Base-by-base conservation (phyloP, 192 early-diverging fungal genomes). In the Martensiomyces pterosporus region DNA sequence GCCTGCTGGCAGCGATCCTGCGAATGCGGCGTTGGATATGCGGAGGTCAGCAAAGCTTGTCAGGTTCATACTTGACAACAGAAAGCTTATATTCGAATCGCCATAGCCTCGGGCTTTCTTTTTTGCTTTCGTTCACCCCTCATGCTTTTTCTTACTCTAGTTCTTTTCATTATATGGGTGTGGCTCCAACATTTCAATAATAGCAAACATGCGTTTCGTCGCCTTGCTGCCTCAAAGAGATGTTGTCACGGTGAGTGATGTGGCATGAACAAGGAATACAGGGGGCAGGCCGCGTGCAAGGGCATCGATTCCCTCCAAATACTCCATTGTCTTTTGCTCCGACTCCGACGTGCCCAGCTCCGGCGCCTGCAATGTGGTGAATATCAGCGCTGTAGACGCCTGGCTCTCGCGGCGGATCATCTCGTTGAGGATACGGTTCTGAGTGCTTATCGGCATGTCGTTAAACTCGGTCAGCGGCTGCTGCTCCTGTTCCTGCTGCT, bases 201-300 rank as follows among this genome's bases (percentile, higher is more conserved):
- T 10, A 10, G 33, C 9, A 35, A 35, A 10, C 9, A 35, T 35
- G 33, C 33, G n/a, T n/a, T n/a, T n/a, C n/a, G n/a, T n/a, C n/a
- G n/a, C n/a, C n/a, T n/a, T n/a, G n/a, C n/a, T n/a, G n/a, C n/a
- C n/a, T 9, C 66, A 82, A 25, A 84, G 52, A 2, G 82, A 71
- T 45, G 80, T 84, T 13, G 82, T 84, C 4, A 84, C 79, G 0
- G 82, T 84, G 37, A 84, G 57, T 12, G 79, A 80, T 38, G 79
- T 79, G 17, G 82, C 79, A 49, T 84, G 79, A n/a, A 85, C 76
- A 24, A 85, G 55, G 61, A 85, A 64, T n/a, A 78, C 75, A 2
- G 80, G 82, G 14, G 78, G 78, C 41, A 80, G 42, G 1, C 57
- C 67, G 9, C 43, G 57, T 0, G 64, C 75, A 36, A 80, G 46